Evolutionary conservation across 202 grass and related monocot genomes (phyloP).

Genomic region (Bolboschoenoplectus hybrid): DNA sequence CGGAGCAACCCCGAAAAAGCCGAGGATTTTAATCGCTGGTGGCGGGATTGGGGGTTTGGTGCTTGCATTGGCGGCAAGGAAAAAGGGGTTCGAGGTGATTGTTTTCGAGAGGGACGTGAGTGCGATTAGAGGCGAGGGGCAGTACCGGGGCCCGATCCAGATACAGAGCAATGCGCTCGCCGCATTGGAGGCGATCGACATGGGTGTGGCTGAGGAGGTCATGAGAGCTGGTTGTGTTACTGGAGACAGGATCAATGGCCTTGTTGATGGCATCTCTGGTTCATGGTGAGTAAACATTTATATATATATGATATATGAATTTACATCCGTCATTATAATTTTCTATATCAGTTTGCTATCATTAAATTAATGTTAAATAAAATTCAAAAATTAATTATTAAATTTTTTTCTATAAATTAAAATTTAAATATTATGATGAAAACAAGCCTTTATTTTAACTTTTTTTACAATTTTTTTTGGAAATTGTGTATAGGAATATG

Average conservation of each 20-base stretch:
- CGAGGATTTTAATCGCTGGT: constrained; percentile 70
- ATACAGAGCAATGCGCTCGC: constrained; percentile 97
- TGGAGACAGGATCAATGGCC: constrained; percentile 94
- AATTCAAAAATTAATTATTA: too few relatives aligned
- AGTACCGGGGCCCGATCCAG: constrained; percentile 97
- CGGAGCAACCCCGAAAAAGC: constrained; percentile 14
- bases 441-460: too few relatives aligned
- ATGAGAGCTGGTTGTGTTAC: constrained; percentile 83
- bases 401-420: too few relatives aligned
- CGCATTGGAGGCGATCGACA: constrained; percentile 82
- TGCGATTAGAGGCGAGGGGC: constrained; percentile 85
- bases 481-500: too few relatives aligned
- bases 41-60: constrained; percentile 92
- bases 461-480: too few relatives aligned
- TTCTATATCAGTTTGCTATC: too few relatives aligned
- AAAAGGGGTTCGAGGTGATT: constrained; percentile 90
- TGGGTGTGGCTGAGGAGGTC: constrained; percentile 85
- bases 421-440: too few relatives aligned
- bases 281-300: constrained; percentile 53
- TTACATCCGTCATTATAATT: too few relatives aligned
- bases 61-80: constrained; percentile 72
- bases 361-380: too few relatives aligned
- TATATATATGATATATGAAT: background rate
- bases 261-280: constrained; percentile 90
- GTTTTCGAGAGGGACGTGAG: constrained; percentile 96